Conservation (phyloP, 345 rosid genomes). For the Luvunga scandens region DNA sequence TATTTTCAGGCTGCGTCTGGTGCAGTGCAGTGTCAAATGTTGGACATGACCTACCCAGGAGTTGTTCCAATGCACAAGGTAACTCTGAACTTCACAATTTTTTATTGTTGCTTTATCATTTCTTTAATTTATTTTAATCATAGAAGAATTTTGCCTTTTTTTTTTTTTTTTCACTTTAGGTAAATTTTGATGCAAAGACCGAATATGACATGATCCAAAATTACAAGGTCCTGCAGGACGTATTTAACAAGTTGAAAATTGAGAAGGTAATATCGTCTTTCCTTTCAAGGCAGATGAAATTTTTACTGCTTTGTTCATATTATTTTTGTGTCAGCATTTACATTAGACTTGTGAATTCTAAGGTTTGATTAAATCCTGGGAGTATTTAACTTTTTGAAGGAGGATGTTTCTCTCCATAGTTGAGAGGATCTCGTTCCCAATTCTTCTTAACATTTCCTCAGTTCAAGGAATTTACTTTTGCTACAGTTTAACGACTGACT, state of each 20-base stretch:
- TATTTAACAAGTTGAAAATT: conserved; percentile 85
- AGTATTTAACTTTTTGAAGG: background rate
- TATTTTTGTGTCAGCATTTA: background rate
- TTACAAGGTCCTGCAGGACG: conserved; percentile 96
- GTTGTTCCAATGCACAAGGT: conserved; percentile 99
- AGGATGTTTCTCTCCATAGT: background rate
- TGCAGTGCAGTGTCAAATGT: conserved; percentile 96
- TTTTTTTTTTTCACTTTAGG: conserved; percentile 37
- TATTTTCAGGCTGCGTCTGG: conserved; percentile 87
- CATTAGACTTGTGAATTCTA: background rate
- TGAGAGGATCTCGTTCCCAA: background rate
- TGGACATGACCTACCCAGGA: conserved; percentile 96
- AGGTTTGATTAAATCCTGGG: background rate
- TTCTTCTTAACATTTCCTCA: background rate
- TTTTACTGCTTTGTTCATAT: background rate
- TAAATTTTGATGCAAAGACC: conserved; percentile 91
- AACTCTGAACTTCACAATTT: background rate
- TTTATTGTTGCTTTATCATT: too few relatives aligned
- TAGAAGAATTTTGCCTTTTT: background rate
- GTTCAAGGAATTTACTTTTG: background rate
- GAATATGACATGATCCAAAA: conserved; percentile 97
- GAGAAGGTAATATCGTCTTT: conserved; percentile 55
- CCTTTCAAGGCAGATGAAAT: background rate
- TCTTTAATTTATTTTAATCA: background rate
- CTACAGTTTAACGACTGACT: background rate